A percentile compares a stretch with the other conserved stretches of the same genome.
Conservation (phyloP, 768 basidiomycete genomes). For the Leccinum longicurvipes region DNA sequence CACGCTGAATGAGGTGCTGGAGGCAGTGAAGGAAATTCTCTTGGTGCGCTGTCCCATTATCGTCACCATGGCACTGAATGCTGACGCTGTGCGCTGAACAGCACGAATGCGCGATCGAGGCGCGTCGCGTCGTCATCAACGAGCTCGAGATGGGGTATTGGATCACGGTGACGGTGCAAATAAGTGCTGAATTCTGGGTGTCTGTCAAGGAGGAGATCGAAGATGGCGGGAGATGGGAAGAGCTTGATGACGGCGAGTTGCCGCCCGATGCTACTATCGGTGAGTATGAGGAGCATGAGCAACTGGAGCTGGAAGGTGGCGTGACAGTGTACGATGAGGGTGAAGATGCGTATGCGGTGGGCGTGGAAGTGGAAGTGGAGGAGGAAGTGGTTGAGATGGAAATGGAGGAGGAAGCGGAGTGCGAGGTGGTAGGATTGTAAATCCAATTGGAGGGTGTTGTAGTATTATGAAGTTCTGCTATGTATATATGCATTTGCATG, state of each 20-base stretch:
- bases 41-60: slow-evolving; percentile 2
- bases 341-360: not conserved
- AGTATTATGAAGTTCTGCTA: too few relatives aligned
- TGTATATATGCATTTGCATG: too few relatives aligned
- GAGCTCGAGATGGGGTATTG: slow-evolving; percentile 22
- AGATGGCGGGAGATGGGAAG: not conserved
- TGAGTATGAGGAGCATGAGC: not conserved
- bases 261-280: not conserved
- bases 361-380: not conserved
- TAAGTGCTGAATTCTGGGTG: not conserved
- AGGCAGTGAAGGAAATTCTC: not conserved
- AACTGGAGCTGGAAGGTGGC: not conserved
- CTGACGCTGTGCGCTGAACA: not conserved
- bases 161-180: slow-evolving; percentile 3
- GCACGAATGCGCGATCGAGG: not conserved
- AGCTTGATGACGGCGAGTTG: not conserved
- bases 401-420: too few relatives aligned
- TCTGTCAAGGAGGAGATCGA: not conserved
- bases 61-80: not conserved
- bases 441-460: too few relatives aligned
- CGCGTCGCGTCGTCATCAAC: not conserved
- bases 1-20: slow-evolving; percentile 1
- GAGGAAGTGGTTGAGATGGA: too few relatives aligned
- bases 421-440: too few relatives aligned
- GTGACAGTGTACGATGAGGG: not conserved